phyloP scores from a whole-genome alignment of 177 flowering plant species.

The Tripterygium wilfordii region DNA sequence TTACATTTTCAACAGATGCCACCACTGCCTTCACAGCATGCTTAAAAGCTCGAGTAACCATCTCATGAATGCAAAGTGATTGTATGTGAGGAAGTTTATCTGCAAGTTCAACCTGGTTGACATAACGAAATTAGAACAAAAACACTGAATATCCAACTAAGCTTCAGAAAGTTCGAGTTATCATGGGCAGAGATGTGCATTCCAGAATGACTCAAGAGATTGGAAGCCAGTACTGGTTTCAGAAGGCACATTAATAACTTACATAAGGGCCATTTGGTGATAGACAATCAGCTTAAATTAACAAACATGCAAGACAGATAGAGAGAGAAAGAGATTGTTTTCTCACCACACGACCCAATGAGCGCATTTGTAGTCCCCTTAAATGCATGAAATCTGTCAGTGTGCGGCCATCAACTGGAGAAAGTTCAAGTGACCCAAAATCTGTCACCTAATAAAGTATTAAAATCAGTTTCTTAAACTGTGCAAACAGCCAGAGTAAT shows the following conservation, averaged over 20 bases:
- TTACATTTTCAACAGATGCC: conserved; percentile 43
- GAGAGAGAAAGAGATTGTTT: neutral
- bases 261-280: too few relatives aligned
- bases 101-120: conserved; percentile 73
- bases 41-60: conserved; percentile 94
- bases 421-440: conserved; percentile 91
- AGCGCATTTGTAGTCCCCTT: conserved; percentile 79
- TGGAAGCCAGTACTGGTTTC: too few relatives aligned
- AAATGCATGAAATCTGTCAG: conserved; percentile 94
- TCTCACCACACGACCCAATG: conserved; percentile 89
- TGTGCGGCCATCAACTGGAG: conserved; percentile 96
- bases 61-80: conserved; percentile 93
- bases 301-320: neutral
- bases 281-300: too few relatives aligned
- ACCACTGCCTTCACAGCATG: conserved; percentile 64
- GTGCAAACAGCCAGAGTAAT: neutral
- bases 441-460: conserved; percentile 63
- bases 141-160: too few relatives aligned
- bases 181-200: too few relatives aligned
- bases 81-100: conserved; percentile 93
- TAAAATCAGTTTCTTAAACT: conserved; percentile 5
- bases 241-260: neutral
- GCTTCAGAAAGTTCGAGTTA: too few relatives aligned
- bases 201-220: too few relatives aligned
- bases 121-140: conserved; percentile 3